A percentile compares a stretch with the other conserved stretches of the same genome.
These are phyloP conservation scores for Colletotrichum scovillei DNA, from an alignment of 2,329 filamentous ascomycete species.

Conservation along the genomic window DNA sequence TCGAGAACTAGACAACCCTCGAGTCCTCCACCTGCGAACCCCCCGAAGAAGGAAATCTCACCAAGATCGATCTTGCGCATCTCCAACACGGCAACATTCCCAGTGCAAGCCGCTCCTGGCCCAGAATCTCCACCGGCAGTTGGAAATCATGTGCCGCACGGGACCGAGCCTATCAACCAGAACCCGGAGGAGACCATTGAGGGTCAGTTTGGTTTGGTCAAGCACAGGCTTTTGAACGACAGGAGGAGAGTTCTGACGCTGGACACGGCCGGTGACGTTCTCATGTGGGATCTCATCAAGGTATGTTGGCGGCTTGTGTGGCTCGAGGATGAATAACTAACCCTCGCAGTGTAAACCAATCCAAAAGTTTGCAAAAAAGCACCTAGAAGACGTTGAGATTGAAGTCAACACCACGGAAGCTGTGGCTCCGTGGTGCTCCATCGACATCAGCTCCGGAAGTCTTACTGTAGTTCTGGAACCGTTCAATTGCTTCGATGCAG, in stretches of 20 bases:
- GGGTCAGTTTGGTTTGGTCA: constrained; percentile 94
- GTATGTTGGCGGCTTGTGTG: constrained; percentile 55
- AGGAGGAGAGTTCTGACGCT: constrained; percentile 88
- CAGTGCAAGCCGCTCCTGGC: constrained; percentile 64
- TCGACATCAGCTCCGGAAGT: constrained; percentile 92
- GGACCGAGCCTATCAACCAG: constrained; percentile 70
- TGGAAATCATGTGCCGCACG: constrained; percentile 24
- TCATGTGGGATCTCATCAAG: constrained; percentile 93
- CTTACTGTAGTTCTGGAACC: constrained; percentile 92
- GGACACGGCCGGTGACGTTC: constrained; percentile 93
- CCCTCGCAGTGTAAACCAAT: constrained; percentile 79
- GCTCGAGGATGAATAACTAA: constrained; percentile 31
- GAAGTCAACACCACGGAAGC: constrained; percentile 89
- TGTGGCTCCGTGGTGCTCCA: constrained; percentile 95
- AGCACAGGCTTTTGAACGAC: constrained; percentile 92
- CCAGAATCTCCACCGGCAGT: constrained; percentile 60
- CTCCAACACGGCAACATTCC: constrained; percentile 85
- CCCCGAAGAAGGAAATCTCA: constrained; percentile 74
- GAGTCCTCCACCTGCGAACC: constrained; percentile 47
- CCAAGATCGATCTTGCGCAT: constrained; percentile 82
- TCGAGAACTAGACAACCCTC: constrained; percentile 40
- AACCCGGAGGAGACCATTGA: constrained; percentile 86
- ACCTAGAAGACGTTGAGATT: constrained; percentile 91
- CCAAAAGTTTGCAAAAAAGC: constrained; percentile 91
- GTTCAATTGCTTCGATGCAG: constrained; percentile 96